Evolutionary conservation across 257 asterid species (phyloP).

Genomic region (Solanum virginianum): DNA sequence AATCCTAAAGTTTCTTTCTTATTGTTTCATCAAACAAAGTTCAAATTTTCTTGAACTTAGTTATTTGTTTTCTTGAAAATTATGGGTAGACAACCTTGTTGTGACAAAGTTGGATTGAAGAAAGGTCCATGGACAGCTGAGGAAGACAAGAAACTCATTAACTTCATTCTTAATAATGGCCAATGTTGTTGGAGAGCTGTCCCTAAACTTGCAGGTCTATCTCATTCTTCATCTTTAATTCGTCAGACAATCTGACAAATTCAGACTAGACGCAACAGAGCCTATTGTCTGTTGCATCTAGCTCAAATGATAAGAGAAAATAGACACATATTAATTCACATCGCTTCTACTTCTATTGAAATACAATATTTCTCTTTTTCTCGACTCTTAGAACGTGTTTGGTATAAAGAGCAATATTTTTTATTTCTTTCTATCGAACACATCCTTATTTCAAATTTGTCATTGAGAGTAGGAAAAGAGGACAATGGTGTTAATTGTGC

Average conservation of each 20-base stretch:
- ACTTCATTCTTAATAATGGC: conserved; percentile 71
- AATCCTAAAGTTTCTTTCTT: background rate
- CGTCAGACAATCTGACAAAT: background rate
- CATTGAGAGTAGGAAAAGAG: background rate
- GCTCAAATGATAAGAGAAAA: background rate
- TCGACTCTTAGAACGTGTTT: background rate
- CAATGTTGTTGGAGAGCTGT: conserved; percentile 99
- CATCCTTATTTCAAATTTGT: background rate
- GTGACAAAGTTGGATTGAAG: conserved; percentile 91
- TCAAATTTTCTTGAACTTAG: background rate
- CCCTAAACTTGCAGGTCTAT: conserved; percentile 83
- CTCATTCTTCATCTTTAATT: background rate
- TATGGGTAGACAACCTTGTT: conserved; percentile 96
- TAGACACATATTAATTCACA: background rate
- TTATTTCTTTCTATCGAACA: background rate
- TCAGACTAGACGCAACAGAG: background rate
- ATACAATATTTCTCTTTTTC: too few species aligned
- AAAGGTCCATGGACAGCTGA: conserved; percentile 97
- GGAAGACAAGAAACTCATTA: conserved; percentile 77
- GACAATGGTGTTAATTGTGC: background rate
- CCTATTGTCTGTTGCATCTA: background rate
- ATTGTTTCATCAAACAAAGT: background rate
- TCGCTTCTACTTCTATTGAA: too few species aligned
- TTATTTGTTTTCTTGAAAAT: background rate
- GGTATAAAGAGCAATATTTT: background rate